Evolutionary conservation across 352 stramenopile genomes (phyloP).

Genomic region (Nannochloropsis limnetica): DNA sequence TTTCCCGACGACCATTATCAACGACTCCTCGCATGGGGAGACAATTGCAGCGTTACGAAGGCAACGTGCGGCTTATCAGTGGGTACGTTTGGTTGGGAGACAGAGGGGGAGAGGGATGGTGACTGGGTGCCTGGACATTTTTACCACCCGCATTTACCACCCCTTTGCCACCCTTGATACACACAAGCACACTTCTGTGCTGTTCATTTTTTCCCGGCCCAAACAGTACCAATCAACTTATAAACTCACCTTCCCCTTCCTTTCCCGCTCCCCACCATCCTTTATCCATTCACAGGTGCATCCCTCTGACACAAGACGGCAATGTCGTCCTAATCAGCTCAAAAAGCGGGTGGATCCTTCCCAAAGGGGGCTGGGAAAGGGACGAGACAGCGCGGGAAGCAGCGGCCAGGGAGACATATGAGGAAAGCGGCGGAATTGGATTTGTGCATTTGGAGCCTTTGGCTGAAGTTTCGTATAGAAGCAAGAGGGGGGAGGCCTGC

Average conservation of each 20-base stretch:
- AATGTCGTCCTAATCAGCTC: constrained; percentile 74
- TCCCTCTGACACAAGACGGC: constrained; percentile 37
- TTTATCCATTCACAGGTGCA: background rate
- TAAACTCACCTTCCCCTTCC: background rate
- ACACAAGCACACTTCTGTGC: background rate
- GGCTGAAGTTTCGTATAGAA: background rate
- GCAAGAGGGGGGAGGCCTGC: constrained; percentile 2
- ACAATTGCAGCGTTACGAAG: constrained; percentile 44
- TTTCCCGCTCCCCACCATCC: background rate
- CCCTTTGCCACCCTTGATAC: constrained; percentile 36
- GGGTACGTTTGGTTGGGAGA: constrained; percentile 36
- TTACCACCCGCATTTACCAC: background rate
- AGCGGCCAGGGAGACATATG: constrained; percentile 77
- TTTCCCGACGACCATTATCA: background rate
- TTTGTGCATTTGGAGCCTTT: constrained; percentile 22
- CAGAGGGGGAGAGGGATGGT: background rate
- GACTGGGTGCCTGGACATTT: background rate
- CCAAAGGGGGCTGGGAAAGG: constrained; percentile 89
- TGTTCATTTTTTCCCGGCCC: background rate
- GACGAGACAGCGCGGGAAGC: constrained; percentile 80
- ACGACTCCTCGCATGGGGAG: constrained; percentile 37
- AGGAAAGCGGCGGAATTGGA: constrained; percentile 70
- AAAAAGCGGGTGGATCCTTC: constrained; percentile 84
- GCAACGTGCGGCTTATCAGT: constrained; percentile 45
- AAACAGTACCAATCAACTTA: background rate